Percentiles rank a stretch among this genome's conserved stretches.
Evolutionary conservation across 1,284 basidiomycete species (phyloP).

Genomic region (Coniferiporia weirii): DNA sequence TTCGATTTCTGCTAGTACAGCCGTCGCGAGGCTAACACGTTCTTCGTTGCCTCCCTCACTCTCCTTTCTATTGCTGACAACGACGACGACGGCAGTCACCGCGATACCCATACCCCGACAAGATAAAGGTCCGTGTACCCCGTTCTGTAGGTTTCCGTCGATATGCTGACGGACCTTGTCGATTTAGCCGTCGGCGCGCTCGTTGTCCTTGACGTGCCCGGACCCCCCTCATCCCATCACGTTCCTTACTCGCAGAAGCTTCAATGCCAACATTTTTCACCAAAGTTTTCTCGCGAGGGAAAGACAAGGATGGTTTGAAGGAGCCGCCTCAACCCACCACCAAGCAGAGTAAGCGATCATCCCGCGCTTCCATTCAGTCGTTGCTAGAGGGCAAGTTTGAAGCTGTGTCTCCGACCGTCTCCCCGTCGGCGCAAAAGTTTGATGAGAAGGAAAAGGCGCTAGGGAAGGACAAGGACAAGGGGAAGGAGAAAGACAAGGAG

Average conservation of each 20-base stretch:
- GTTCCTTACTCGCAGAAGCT: neutral
- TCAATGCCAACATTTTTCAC: slow-evolving; percentile 14
- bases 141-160: neutral
- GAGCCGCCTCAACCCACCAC: slow-evolving; percentile 30
- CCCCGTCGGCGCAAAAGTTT: slow-evolving; percentile 44
- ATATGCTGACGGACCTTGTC: neutral
- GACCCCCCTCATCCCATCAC: neutral
- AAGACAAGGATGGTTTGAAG: slow-evolving; percentile 43
- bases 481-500: slow-evolving; percentile 20
- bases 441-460: slow-evolving; percentile 20
- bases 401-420: slow-evolving; percentile 50
- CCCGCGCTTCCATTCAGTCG: slow-evolving; percentile 37
- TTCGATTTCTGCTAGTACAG: neutral
- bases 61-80: neutral
- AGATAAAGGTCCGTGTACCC: neutral
- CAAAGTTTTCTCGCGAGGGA: slow-evolving; percentile 14
- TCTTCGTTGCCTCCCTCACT: neutral
- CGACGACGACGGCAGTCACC: neutral
- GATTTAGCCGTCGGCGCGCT: slow-evolving; percentile 5
- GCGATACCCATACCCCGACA: neutral
- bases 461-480: slow-evolving; percentile 21
- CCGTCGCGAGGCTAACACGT: neutral
- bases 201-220: neutral
- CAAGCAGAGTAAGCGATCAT: slow-evolving; percentile 22
- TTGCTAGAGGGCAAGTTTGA: slow-evolving; percentile 71